Evolutionary conservation across 257 asterid genomes (phyloP), one percentile per base, ranked within the genome.

Genomic region (Asclepias syriaca): DNA sequence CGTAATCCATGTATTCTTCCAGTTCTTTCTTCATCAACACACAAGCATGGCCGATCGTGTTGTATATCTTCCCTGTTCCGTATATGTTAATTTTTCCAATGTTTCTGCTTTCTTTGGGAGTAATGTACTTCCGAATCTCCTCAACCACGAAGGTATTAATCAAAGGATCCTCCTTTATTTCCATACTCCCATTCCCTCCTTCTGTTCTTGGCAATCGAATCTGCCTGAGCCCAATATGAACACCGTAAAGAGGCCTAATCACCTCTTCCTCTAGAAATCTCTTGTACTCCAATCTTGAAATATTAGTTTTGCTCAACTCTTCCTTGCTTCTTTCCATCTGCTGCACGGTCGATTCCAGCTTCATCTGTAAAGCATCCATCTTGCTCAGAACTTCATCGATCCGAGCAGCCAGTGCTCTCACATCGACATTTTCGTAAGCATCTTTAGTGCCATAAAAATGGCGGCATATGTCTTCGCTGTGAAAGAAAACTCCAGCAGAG

Each of bases 1-100:
- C 96, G 43, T 90, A 93, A 19, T 89, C 91, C 98, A 93, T 90
- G 66, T 86, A 93, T 79, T 89, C 90, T 79, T 93, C 96, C 83
- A 93, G 45, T 59, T 93, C 97, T 58, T 81, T 85, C 80, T 83
- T 91, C 90, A 89, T 74, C 24, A 56, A 29, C 55, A 78, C 91
- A 48, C 98, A 93, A n/a, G 94, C 82, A 49, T 93, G 98, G 15
- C 98, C 97, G 18, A 93, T 86, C 74, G 97, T 81, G 88, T 79
- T 93, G 79, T 87, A 77, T 1, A 89, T 79, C 75, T 72, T 84
- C 67, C 80, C 88, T 12, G 85, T 70, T 67, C 97, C 94, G 24
- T 86, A 93, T 3, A 90, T 84, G 34, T 93, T 93, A 15, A 84
- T 58, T 83, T 79, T 90, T 69, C 88, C 91, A 14, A 70, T 84